These are phyloP conservation scores for Chlorella sp. DNA, from an alignment of 139 green algal species.

Conservation along the genomic window DNA sequence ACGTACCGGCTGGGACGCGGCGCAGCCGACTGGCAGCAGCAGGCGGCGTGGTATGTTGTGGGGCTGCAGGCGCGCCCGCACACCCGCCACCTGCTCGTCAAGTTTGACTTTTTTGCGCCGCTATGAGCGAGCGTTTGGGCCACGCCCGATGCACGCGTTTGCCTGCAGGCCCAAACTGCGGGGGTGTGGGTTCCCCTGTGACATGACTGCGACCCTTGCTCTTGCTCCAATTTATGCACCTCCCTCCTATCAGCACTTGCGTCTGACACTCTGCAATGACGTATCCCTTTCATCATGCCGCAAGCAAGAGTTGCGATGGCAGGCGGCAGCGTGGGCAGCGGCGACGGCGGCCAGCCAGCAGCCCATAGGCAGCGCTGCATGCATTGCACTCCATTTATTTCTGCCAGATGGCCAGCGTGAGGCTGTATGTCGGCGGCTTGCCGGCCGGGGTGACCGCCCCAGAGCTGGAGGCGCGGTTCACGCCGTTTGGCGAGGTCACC, in stretches of 20 bases:
- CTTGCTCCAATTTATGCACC: no score
- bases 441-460: conserved; percentile 30
- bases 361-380: neutral
- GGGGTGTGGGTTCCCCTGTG: no score
- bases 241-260: no score
- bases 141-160: no score
- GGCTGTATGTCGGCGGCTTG: conserved; percentile 64
- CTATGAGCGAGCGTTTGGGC: neutral
- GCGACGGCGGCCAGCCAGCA: neutral
- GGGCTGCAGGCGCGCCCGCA: neutral
- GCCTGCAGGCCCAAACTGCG: no score
- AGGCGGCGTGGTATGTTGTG: neutral
- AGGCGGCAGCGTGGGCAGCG: neutral
- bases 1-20: neutral
- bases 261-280: no score
- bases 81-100: neutral
- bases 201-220: no score
- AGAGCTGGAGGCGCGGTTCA: conserved; percentile 57
- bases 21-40: neutral
- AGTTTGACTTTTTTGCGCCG: conserved; percentile 16
- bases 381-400: neutral
- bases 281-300: no score
- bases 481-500: conserved; percentile 58
- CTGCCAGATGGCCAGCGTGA: neutral
- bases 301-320: no score